These are phyloP conservation scores for Neonectria sp. DNA, from an alignment of 2,329 filamentous ascomycete genomes.

Conservation along the genomic window DNA sequence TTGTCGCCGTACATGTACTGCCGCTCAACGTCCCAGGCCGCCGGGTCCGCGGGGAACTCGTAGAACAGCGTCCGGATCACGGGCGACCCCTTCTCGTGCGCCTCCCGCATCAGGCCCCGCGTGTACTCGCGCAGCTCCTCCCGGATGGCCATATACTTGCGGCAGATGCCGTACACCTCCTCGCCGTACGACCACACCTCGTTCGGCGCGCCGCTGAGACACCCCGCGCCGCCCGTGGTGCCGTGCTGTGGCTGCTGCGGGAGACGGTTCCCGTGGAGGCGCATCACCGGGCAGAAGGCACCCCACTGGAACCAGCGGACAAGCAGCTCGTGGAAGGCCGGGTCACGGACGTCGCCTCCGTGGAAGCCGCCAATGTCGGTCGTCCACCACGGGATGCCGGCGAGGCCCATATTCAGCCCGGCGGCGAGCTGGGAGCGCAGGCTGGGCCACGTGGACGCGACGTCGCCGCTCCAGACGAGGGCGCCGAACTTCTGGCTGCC, in stretches of 20 bases:
- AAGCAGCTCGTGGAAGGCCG: slow-evolving; percentile 73
- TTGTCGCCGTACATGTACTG: slow-evolving; percentile 74
- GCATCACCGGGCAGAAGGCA: slow-evolving; percentile 77
- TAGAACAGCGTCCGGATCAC: slow-evolving; percentile 76
- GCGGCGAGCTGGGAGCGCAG: slow-evolving; percentile 74
- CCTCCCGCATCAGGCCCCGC: slow-evolving; percentile 70
- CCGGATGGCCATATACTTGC: slow-evolving; percentile 71
- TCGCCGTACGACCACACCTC: slow-evolving; percentile 79
- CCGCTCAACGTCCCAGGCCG: slow-evolving; percentile 70
- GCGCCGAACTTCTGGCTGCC: slow-evolving; percentile 75
- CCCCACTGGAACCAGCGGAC: slow-evolving; percentile 81
- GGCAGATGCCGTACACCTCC: slow-evolving; percentile 72
- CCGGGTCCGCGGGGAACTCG: slow-evolving; percentile 70
- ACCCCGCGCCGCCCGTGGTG: slow-evolving; percentile 57
- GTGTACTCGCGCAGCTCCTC: slow-evolving; percentile 73
- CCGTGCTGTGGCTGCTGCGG: slow-evolving; percentile 61
- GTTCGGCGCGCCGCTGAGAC: slow-evolving; percentile 68
- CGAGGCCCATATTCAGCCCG: slow-evolving; percentile 76
- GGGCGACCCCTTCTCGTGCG: slow-evolving; percentile 72
- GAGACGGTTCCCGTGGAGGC: slow-evolving; percentile 76
- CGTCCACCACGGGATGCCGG: slow-evolving; percentile 78
- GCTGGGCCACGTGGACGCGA: slow-evolving; percentile 74
- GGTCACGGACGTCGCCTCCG: slow-evolving; percentile 71
- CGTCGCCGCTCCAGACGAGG: slow-evolving; percentile 78
- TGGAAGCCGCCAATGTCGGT: slow-evolving; percentile 81